A percentile compares a stretch with the other conserved stretches of the same genome.
Evolutionary conservation across 169 alveolate species (phyloP).

Genomic region (Eimeria falciformis): DNA sequence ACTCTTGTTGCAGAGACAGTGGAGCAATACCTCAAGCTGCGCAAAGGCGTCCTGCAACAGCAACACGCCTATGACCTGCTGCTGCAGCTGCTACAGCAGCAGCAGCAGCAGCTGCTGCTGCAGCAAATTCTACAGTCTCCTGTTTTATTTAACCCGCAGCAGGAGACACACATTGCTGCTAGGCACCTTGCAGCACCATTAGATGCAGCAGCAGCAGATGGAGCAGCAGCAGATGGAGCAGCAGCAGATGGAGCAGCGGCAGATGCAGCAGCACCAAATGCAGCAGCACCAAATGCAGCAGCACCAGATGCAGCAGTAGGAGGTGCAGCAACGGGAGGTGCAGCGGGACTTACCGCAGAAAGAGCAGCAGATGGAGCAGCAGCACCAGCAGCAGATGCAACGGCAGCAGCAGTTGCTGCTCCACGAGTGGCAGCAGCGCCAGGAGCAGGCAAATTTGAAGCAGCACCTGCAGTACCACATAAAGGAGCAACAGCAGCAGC

Average conservation of each 20-base stretch:
- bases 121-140: neutral
- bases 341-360: neutral
- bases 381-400: neutral
- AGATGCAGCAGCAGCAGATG: conserved; percentile 10
- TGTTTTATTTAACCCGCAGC: neutral
- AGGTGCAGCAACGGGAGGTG: neutral
- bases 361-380: neutral
- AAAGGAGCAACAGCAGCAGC: neutral
- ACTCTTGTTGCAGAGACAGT: neutral
- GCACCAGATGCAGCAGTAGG: neutral
- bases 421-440: neutral
- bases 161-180: neutral
- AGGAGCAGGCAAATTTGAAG: neutral
- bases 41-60: conserved; percentile 29
- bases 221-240: neutral
- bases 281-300: neutral
- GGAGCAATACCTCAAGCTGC: neutral
- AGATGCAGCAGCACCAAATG: neutral
- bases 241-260: conserved; percentile 2
- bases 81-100: conserved; percentile 10
- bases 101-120: conserved; percentile 17
- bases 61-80: conserved; percentile 31
- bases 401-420: neutral
- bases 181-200: neutral
- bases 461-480: neutral